A percentile compares a stretch with the other conserved stretches of the same genome.
Evolutionary conservation across 2,329 filamentous ascomycete species (phyloP).

Genomic region (Samsoniella hepiali): DNA sequence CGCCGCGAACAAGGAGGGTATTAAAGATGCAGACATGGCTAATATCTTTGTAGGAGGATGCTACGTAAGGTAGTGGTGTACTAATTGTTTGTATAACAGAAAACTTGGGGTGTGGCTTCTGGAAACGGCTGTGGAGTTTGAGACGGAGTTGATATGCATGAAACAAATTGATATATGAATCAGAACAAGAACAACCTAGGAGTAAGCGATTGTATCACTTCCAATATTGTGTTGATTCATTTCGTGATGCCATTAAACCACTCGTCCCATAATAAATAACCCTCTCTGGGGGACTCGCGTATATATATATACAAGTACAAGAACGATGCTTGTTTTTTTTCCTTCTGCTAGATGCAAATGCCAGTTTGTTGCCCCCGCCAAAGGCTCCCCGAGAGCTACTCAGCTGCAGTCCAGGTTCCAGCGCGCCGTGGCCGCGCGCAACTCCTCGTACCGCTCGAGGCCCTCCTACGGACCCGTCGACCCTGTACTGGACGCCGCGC

Average conservation of each 20-base stretch:
- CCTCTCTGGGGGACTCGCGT: background rate
- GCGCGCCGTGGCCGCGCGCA: slow-evolving; percentile 1
- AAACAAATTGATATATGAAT: slow-evolving; percentile 1
- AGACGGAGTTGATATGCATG: background rate
- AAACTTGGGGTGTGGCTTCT: background rate
- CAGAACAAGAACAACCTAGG: background rate
- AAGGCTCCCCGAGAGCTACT: background rate
- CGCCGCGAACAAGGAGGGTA: slow-evolving; percentile 54
- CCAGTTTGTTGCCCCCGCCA: background rate
- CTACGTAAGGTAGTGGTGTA: background rate
- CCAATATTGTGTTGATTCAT: background rate
- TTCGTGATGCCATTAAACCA: slow-evolving; percentile 8
- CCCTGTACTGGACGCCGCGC: slow-evolving; percentile 42
- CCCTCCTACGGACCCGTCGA: slow-evolving; percentile 37
- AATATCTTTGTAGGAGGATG: background rate
- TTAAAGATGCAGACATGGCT: slow-evolving; percentile 27
- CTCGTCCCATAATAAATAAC: background rate
- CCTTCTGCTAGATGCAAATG: slow-evolving; percentile 6
- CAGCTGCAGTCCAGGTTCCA: slow-evolving; percentile 28
- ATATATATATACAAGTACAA: slow-evolving; percentile 5
- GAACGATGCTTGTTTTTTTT: no score
- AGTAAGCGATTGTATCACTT: background rate
- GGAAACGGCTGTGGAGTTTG: background rate
- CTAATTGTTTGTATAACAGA: slow-evolving; percentile 7
- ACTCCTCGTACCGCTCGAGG: slow-evolving; percentile 6